phyloP scores from a whole-genome alignment of 441 rosid genomes.

The Syzygium syzygioides region DNA sequence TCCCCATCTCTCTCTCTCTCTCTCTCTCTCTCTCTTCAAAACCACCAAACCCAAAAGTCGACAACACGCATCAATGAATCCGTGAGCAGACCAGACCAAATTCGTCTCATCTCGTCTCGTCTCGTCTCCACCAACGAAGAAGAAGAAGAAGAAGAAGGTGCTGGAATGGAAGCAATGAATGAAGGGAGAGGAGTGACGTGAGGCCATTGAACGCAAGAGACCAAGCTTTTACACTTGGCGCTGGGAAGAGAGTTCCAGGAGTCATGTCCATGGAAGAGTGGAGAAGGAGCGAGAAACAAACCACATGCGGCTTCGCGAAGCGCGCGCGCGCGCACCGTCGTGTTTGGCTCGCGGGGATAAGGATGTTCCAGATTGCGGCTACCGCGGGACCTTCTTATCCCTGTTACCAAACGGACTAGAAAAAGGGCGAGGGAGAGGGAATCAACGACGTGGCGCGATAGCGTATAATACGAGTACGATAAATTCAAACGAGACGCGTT shows the following conservation, averaged over 20 bases:
- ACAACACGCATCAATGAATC: background rate
- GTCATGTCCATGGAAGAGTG: background rate
- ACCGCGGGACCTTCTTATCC: background rate
- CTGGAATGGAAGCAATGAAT: background rate
- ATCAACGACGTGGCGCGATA: background rate
- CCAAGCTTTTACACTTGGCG: background rate
- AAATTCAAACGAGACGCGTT: background rate
- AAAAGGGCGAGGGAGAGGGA: background rate
- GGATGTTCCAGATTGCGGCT: background rate
- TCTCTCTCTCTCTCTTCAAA: background rate
- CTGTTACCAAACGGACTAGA: background rate
- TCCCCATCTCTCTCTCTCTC: slow-evolving; percentile 25
- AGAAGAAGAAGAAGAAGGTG: background rate
- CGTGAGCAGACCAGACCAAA: background rate
- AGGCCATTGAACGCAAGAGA: background rate
- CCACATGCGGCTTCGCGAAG: background rate
- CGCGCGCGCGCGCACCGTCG: background rate
- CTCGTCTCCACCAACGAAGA: background rate
- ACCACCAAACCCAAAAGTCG: background rate
- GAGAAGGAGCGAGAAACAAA: background rate
- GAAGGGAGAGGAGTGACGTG: background rate
- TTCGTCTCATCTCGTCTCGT: background rate
- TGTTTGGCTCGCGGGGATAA: background rate
- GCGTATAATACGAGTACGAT: background rate
- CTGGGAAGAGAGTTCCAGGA: background rate